Evolutionary conservation across 495 filamentous ascomycete species (phyloP).

Genomic region (Cercophora scortea): DNA sequence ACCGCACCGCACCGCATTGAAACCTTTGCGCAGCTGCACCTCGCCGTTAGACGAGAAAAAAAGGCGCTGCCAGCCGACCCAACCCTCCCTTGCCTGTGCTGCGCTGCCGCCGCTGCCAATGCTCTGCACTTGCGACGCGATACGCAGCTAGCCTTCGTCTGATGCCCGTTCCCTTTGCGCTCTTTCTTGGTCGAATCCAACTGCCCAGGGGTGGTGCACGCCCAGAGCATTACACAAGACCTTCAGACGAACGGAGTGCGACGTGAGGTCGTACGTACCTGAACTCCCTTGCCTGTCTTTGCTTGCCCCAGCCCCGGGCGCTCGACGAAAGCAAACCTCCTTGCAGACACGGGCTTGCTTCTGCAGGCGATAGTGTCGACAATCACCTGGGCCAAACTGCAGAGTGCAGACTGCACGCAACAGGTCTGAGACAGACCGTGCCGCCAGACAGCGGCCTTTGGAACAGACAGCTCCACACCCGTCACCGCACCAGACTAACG

Average conservation of each 20-base stretch:
- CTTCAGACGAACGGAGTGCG: too few species aligned
- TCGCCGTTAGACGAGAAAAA: conserved; percentile 2
- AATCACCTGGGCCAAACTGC: conserved; percentile 14
- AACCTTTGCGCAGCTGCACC: conserved; percentile 5
- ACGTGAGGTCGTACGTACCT: too few species aligned
- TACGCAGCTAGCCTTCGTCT: too few species aligned
- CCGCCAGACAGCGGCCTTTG: conserved; percentile 2
- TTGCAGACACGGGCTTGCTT: conserved; percentile 12
- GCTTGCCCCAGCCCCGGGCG: too few species aligned
- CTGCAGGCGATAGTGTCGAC: conserved; percentile 18
- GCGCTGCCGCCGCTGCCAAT: too few species aligned
- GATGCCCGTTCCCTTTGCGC: too few species aligned
- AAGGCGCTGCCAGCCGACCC: background rate
- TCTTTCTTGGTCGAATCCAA: too few species aligned
- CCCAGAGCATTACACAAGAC: too few species aligned
- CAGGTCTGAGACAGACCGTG: conserved; percentile 6
- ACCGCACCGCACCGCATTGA: background rate
- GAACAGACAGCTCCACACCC: background rate
- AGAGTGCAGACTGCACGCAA: background rate
- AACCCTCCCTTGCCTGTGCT: too few species aligned
- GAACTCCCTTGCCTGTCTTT: too few species aligned
- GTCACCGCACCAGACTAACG: conserved; percentile 13
- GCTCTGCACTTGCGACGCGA: too few species aligned
- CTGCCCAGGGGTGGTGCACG: too few species aligned
- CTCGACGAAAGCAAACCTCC: background rate